phyloP scores from a whole-genome alignment of 192 early-diverging fungal species.

The Geranomyces variabilis region DNA sequence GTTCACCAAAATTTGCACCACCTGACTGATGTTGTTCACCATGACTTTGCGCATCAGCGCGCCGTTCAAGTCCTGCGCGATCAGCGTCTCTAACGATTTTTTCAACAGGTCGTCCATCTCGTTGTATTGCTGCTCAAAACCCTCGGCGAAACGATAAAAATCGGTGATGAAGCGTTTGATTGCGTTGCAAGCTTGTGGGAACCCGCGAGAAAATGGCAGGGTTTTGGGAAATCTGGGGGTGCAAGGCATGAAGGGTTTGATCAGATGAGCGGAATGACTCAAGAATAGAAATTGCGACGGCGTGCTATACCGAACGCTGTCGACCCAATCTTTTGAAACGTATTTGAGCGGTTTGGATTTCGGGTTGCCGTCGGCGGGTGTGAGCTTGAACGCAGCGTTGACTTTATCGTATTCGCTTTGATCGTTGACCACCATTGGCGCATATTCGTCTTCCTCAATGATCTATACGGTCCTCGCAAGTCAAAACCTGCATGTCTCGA shows the following conservation, averaged over 20 bases:
- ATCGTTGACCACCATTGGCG: conserved; percentile 71
- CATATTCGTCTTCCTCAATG: conserved; percentile 80
- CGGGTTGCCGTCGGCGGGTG: conserved; percentile 47
- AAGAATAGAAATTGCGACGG: conserved; percentile 1
- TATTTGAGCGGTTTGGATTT: conserved; percentile 40
- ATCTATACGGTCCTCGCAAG: conserved; percentile 59
- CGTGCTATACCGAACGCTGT: conserved; percentile 21
- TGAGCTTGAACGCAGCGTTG: conserved; percentile 62
- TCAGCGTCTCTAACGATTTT: conserved; percentile 66
- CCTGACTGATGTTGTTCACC: conserved; percentile 73
- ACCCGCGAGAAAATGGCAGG: conserved; percentile 81
- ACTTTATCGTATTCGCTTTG: conserved; percentile 68
- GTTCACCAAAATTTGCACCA: conserved; percentile 85
- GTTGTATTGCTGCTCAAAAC: conserved; percentile 77
- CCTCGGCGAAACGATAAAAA: conserved; percentile 85
- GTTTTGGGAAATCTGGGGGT: conserved; percentile 65
- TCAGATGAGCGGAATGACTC: too few relatives aligned
- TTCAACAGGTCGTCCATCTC: conserved; percentile 77
- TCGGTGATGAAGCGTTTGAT: conserved; percentile 73
- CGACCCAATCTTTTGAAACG: conserved; percentile 23
- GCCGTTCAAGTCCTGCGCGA: conserved; percentile 71
- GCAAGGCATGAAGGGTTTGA: not conserved
- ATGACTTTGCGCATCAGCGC: conserved; percentile 68
- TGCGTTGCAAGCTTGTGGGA: conserved; percentile 70
- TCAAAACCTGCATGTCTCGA: conserved; percentile 3